These are phyloP conservation scores for Trametes polyzona DNA, from an alignment of 1,284 basidiomycete species.

Conservation along the genomic window DNA sequence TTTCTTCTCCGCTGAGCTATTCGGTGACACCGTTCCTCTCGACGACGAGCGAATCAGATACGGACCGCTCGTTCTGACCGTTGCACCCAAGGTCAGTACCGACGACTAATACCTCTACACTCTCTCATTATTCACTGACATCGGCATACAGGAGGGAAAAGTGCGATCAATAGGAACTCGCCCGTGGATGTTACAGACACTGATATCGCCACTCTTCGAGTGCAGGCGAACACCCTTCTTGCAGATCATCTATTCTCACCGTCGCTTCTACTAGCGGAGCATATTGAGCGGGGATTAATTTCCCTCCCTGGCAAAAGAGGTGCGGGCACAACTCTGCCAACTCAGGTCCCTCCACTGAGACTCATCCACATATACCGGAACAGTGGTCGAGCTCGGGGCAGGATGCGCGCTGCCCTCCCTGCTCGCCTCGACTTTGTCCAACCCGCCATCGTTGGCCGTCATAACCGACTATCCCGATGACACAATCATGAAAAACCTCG, in stretches of 20 bases:
- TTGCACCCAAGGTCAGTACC: constrained; percentile 19
- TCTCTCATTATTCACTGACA: too few species aligned
- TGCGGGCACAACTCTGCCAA: constrained; percentile 26
- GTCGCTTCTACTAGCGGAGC: constrained; percentile 64
- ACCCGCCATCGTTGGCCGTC: constrained; percentile 55
- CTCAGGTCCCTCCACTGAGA: background rate
- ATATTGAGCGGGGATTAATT: constrained; percentile 59
- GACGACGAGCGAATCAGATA: constrained; percentile 21
- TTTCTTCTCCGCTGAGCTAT: constrained; percentile 20
- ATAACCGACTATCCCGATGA: constrained; percentile 72
- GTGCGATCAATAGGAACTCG: too few species aligned
- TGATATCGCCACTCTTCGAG: background rate
- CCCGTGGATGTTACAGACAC: background rate
- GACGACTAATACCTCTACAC: background rate
- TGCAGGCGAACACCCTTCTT: constrained; percentile 67
- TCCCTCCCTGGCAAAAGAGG: constrained; percentile 43
- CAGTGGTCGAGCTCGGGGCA: constrained; percentile 70
- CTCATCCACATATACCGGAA: background rate
- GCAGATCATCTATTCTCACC: constrained; percentile 77
- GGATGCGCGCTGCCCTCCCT: constrained; percentile 69
- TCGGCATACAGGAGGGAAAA: constrained; percentile 55
- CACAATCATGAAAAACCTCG: constrained; percentile 58
- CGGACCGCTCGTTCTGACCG: constrained; percentile 19
- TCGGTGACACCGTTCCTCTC: constrained; percentile 7
- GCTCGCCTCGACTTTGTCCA: constrained; percentile 49